Base-by-base conservation (phyloP, 371 early-diverging fungal genomes). In the Haplosporangium sp. region DNA sequence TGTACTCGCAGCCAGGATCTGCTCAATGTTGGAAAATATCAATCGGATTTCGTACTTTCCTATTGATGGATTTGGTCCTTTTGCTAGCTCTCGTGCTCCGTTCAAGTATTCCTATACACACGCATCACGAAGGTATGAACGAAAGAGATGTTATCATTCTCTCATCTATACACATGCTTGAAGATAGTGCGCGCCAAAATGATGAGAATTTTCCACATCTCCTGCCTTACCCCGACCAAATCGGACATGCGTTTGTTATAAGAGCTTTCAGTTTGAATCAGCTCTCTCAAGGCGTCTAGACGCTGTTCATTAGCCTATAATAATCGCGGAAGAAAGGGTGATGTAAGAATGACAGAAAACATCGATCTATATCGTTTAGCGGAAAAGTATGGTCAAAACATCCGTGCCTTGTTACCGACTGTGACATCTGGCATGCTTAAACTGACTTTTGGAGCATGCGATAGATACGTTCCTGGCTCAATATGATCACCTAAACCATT, bases 21-120 rank as follows among this genome's bases (percentile, higher is more conserved):
- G 67, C 20, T 76, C 70, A 45, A 70, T 70, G 50, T 76, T 76
- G 51, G 66, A 70, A 37, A 76, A 76, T 2, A 76, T 63, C 10
- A 67, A 55, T 14, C 71, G 59, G 2, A 76, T 59, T 61, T 76
- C 77, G 20, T 76, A 76, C 29, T 76, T 76, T 42, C 67, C 62
- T 11, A 67, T 5, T 10, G 64, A 59, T 1, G 63, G 59, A 20
- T 14, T 48, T 4, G 58, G 40, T 38, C 59, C 68, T 16, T 54
- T 54, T 4, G 57, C 52, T 5, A 59, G 43, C 2, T 29, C 42
- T 8, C 57, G 62, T 4, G 67, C 77, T 16, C 71, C 77, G 2
- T 42, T 46, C 6, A 67, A 50, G 56, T 64, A 69, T 57, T 64
- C 20, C 74, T 74, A 51, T 11, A 59, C 11, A 47, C 5, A 40